Conservation (phyloP, 2,329 filamentous ascomycete species). For the Cordyceps farinosa region DNA sequence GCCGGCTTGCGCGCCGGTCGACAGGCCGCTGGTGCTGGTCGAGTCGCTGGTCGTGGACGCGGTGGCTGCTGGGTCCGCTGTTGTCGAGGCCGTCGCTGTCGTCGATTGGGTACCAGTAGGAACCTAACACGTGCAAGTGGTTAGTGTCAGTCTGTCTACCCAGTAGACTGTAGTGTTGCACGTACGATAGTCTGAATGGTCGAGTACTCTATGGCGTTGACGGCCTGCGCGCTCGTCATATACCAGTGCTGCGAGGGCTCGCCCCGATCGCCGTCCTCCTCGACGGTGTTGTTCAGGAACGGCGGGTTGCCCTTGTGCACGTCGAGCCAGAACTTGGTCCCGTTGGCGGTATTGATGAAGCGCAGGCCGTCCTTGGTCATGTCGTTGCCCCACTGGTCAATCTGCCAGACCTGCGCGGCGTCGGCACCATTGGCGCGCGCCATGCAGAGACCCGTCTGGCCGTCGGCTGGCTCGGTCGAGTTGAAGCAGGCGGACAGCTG, state of each 20-base stretch:
- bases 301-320: constrained; percentile 30
- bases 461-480: constrained; percentile 24
- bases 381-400: constrained; percentile 21
- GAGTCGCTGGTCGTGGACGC: constrained; percentile 6
- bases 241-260: constrained; percentile 35
- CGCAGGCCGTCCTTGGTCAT: constrained; percentile 30
- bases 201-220: constrained; percentile 33
- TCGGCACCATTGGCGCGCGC: constrained; percentile 23
- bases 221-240: constrained; percentile 28
- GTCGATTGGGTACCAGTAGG: not conserved
- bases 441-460: constrained; percentile 31
- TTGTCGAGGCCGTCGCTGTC: constrained; percentile 18
- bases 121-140: not conserved
- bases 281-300: constrained; percentile 28
- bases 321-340: constrained; percentile 32
- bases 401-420: constrained; percentile 33
- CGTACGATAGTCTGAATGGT: constrained; percentile 31
- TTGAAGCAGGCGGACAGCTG: constrained; percentile 32
- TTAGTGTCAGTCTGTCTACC: too few species aligned
- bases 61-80: not conserved
- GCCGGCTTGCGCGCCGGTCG: constrained; percentile 29
- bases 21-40: constrained; percentile 21
- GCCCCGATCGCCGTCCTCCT: constrained; percentile 22
- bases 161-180: not conserved
- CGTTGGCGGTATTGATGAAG: constrained; percentile 32